Conservation (phyloP, 306 rosid genomes). For the Malus orientalis region DNA sequence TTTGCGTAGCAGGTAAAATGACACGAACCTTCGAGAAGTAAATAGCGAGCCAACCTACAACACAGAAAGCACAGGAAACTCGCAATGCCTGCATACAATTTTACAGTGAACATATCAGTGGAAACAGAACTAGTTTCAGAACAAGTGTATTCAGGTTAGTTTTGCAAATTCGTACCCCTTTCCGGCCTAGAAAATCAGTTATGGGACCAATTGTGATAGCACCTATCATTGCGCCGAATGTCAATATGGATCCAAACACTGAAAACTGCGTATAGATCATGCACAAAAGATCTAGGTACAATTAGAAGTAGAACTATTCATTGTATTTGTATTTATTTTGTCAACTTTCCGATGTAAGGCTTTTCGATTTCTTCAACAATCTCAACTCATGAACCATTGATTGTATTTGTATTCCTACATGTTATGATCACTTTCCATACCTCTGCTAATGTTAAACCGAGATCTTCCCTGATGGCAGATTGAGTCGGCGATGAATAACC, state of each 20-base stretch:
- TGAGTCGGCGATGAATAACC: conserved; percentile 94
- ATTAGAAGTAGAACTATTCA: background rate
- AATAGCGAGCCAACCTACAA: conserved; percentile 76
- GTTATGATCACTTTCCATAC: conserved; percentile 20
- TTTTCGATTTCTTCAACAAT: background rate
- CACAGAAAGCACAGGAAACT: conserved; percentile 55
- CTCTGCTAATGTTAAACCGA: conserved; percentile 60
- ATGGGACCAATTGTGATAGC: conserved; percentile 82
- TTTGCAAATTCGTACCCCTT: conserved; percentile 48
- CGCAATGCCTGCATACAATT: conserved; percentile 71
- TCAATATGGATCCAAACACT: conserved; percentile 81
- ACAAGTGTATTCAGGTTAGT: background rate
- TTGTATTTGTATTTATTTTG: too few species aligned
- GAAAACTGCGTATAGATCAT: conserved; percentile 49
- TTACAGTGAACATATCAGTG: conserved; percentile 1
- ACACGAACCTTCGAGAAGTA: conserved; percentile 62
- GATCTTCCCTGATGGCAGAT: conserved; percentile 55
- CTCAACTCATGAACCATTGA: background rate
- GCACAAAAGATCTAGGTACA: too few species aligned
- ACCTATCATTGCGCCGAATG: conserved; percentile 94
- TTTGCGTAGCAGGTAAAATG: background rate
- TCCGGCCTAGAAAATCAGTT: conserved; percentile 65
- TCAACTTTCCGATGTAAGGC: too few species aligned
- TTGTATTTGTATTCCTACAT: background rate
- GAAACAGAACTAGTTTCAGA: background rate